Evolutionary conservation across 2,329 filamentous ascomycete genomes (phyloP), one percentile per base, ranked within the genome.

Genomic region (Cytospora piceicola): DNA sequence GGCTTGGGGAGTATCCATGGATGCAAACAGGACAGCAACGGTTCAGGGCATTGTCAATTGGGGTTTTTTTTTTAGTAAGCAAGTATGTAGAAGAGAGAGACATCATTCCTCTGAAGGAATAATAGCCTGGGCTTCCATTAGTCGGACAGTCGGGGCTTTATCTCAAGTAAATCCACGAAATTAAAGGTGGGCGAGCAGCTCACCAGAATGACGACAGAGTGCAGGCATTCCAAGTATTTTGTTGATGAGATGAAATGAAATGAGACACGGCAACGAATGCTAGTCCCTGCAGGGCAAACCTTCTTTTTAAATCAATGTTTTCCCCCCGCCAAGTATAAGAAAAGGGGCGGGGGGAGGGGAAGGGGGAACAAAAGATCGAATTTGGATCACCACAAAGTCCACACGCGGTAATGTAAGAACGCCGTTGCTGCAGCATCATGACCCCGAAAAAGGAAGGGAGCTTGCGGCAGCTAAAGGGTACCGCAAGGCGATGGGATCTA

Each of bases 401-500:
- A 14, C 15, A 36, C 15, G 11, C 34, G 14, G 34, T 36, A 36
- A 36, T 36, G 39, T 49, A 9, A 24, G 46, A 49, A 9, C 7
- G 46, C 46, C 46, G n/a, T 24, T 24, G 11, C 11, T 14, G 39
- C n/a, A 9, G n/a, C 22, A 24, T 49, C 46, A 49, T 24, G n/a
- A 11, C 46, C 42, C 46, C n/a, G 46, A 49, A 49, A 36, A 49
- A 24, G 46, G 46, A 49, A 49, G 46, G n/a, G 46, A 49, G n/a
- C n/a, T 49, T 49, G 46, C 46, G 46, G 46, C 46, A 49, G 46
- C 46, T 22, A 24, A 20, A 29, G 11, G 39, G n/a, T 49, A 49
- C n/a, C n/a, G 46, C 46, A 49, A 22, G 46, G 46, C 46, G 46
- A 22, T 49, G 46, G n/a, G 61, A 55, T 63, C 61, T 63, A 63